A percentile compares a stretch with the other conserved stretches of the same genome.
Evolutionary conservation across 2,329 filamentous ascomycete species (phyloP).

Genomic region (Fusarium caatingaense): DNA sequence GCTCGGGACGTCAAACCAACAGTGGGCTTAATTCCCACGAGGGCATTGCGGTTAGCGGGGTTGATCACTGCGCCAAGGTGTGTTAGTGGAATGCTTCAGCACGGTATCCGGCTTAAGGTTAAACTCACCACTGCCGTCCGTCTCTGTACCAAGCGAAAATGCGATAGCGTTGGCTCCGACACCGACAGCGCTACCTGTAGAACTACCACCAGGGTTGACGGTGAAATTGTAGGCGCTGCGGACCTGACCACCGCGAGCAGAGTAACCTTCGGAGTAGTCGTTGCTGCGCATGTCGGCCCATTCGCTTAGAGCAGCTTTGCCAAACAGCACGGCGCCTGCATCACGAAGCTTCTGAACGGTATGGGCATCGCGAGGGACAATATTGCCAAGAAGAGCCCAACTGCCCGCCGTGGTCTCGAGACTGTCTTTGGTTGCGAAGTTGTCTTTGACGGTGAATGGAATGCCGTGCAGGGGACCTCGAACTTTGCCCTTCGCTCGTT

Average conservation of each 20-base stretch:
- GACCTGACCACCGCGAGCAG: slow-evolving; percentile 71
- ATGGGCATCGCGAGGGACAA: slow-evolving; percentile 74
- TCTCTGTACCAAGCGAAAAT: slow-evolving; percentile 79
- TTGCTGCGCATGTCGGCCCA: slow-evolving; percentile 79
- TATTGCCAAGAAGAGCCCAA: slow-evolving; percentile 72
- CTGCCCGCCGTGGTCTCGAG: slow-evolving; percentile 81
- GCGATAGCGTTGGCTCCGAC: slow-evolving; percentile 72
- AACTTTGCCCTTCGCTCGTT: slow-evolving; percentile 66
- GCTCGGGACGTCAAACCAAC: slow-evolving; percentile 76
- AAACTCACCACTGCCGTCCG: slow-evolving; percentile 69
- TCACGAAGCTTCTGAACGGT: slow-evolving; percentile 71
- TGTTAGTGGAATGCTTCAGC: slow-evolving; percentile 13
- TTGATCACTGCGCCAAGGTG: slow-evolving; percentile 66
- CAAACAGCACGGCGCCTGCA: slow-evolving; percentile 75
- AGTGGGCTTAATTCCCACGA: slow-evolving; percentile 82
- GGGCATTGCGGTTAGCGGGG: slow-evolving; percentile 74
- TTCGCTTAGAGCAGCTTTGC: slow-evolving; percentile 77
- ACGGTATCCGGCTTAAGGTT: neutral
- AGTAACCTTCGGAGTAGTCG: slow-evolving; percentile 76
- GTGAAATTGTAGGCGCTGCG: slow-evolving; percentile 76
- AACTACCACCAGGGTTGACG: slow-evolving; percentile 75
- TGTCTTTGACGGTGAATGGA: slow-evolving; percentile 76
- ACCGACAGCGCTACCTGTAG: slow-evolving; percentile 72
- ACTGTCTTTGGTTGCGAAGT: slow-evolving; percentile 78
- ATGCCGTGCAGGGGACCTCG: slow-evolving; percentile 80